Conservation (phyloP, 805 yeast genomes). For the Tetrapisispora iriomotensis region DNA sequence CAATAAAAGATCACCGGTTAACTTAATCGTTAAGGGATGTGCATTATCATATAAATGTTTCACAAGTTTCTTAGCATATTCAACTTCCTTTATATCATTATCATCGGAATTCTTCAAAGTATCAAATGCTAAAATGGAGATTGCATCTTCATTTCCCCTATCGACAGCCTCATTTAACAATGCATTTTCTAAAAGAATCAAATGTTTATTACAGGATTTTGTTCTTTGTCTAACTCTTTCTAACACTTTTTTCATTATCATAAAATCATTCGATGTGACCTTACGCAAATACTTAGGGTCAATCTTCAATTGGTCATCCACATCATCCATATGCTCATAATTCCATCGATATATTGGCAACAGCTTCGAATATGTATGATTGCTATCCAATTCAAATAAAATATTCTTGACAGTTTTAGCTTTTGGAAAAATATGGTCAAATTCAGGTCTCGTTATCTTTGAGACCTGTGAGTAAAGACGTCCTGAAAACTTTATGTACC, state of each 20-base stretch:
- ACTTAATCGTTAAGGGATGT: constrained; percentile 68
- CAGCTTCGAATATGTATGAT: constrained; percentile 43
- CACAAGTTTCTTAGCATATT: constrained; percentile 54
- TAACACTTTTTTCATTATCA: constrained; percentile 58
- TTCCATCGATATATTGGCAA: constrained; percentile 44
- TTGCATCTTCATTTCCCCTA: constrained; percentile 71
- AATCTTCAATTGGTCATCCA: constrained; percentile 27
- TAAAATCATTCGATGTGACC: constrained; percentile 35
- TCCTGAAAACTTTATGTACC: too few species aligned
- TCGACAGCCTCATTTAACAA: constrained; percentile 80
- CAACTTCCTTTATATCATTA: constrained; percentile 36
- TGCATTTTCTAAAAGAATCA: constrained; percentile 52
- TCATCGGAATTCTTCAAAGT: constrained; percentile 33
- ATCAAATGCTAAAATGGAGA: constrained; percentile 61
- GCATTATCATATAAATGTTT: constrained; percentile 44
- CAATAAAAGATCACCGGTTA: constrained; percentile 68
- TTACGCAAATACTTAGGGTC: not conserved
- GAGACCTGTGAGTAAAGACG: not conserved
- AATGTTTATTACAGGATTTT: constrained; percentile 45
- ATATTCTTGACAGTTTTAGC: constrained; percentile 47
- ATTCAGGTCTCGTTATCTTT: constrained; percentile 26
- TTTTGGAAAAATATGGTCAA: constrained; percentile 46
- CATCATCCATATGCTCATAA: constrained; percentile 30
- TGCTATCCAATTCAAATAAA: constrained; percentile 57
- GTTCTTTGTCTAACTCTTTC: constrained; percentile 52